Percentiles rank a stretch among this genome's conserved stretches.
Conservation (phyloP, 768 basidiomycete genomes). For the Lentinula guzmanii region DNA sequence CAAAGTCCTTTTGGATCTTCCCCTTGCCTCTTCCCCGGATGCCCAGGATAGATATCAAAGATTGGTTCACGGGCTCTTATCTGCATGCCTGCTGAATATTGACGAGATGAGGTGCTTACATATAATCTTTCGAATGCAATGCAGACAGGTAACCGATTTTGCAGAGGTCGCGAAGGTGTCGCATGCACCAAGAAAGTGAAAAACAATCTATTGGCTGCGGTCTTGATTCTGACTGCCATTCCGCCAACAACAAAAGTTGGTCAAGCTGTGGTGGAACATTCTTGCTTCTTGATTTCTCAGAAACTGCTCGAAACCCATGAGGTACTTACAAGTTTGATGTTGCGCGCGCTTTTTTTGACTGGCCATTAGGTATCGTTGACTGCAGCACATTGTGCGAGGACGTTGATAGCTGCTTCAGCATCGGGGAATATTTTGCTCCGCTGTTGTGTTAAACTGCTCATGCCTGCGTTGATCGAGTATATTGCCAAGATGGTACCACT, state of each 20-base stretch:
- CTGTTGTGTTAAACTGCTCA: constrained; percentile 62
- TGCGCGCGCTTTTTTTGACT: not conserved
- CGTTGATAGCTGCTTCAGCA: constrained; percentile 67
- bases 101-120: constrained; percentile 82
- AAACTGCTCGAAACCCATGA: constrained; percentile 67
- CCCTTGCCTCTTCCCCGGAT: constrained; percentile 30
- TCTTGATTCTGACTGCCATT: constrained; percentile 78
- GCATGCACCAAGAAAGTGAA: constrained; percentile 81
- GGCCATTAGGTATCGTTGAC: constrained; percentile 63
- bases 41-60: constrained; percentile 49
- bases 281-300: constrained; percentile 79
- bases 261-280: constrained; percentile 72
- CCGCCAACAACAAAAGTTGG: constrained; percentile 65
- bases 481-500: constrained; percentile 62
- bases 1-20: constrained; percentile 64
- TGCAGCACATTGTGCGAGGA: constrained; percentile 87
- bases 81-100: constrained; percentile 76
- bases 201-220: constrained; percentile 82
- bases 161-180: constrained; percentile 72
- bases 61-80: constrained; percentile 76
- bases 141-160: constrained; percentile 5
- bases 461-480: constrained; percentile 81
- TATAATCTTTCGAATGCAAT: not conserved
- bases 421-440: constrained; percentile 62
- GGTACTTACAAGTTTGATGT: constrained; percentile 27